Percentiles rank a stretch among this genome's conserved stretches.
Evolutionary conservation across 192 early-diverging fungal genomes (phyloP).

Genomic region (Podila minutissima): DNA sequence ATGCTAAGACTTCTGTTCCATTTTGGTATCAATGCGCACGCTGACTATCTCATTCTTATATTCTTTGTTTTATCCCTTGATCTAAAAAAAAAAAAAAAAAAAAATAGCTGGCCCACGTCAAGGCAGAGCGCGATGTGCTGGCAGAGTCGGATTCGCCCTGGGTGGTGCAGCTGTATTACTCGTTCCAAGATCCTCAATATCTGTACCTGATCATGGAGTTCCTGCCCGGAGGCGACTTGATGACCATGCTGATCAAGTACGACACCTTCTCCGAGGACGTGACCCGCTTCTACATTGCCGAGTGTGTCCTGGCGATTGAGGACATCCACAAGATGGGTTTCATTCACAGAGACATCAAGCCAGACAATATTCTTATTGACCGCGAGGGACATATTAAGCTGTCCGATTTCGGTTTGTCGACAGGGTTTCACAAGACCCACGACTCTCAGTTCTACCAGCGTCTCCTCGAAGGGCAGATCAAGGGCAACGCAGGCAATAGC

Average conservation of each 20-base stretch:
- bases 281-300: slow-evolving; percentile 98
- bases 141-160: slow-evolving; percentile 96
- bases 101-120: slow-evolving; percentile 97
- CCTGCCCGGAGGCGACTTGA: slow-evolving; percentile 97
- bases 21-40: too few relatives aligned
- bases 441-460: slow-evolving; percentile 96
- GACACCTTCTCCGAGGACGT: slow-evolving; percentile 98
- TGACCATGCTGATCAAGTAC: slow-evolving; percentile 99
- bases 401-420: slow-evolving; percentile 99
- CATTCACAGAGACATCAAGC: slow-evolving; percentile 93
- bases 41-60: too few relatives aligned
- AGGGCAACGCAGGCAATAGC: slow-evolving; percentile 54
- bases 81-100: too few relatives aligned
- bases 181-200: slow-evolving; percentile 94
- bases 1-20: too few relatives aligned
- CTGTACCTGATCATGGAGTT: slow-evolving; percentile 99
- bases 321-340: slow-evolving; percentile 95
- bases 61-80: not conserved
- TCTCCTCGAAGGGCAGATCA: slow-evolving; percentile 74
- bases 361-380: slow-evolving; percentile 94
- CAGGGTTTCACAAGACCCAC: slow-evolving; percentile 99
- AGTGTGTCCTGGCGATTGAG: slow-evolving; percentile 92
- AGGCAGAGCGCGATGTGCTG: slow-evolving; percentile 97
- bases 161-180: slow-evolving; percentile 98
- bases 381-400: slow-evolving; percentile 99